Evolutionary conservation across 2,329 filamentous ascomycete genomes (phyloP), one percentile per base, ranked within the genome.

Genomic region (Ophiocordyceps camponoti-leonardi): DNA sequence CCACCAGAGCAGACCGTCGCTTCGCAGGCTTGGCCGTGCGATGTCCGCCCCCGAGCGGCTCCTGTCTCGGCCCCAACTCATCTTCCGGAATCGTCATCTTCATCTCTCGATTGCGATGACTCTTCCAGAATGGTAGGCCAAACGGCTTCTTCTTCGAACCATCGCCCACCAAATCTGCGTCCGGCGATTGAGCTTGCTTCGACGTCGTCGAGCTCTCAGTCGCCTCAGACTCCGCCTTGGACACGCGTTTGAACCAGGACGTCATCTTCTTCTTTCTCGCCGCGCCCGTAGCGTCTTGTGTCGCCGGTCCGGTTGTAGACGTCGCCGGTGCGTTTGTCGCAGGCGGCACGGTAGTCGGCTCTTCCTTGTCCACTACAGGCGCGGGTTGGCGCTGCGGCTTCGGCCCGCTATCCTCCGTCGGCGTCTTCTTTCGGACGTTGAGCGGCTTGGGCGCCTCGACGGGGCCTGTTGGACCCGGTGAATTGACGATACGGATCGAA

Each of bases 401-500:
- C 16, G 48, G 51, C 19, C 48, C 53, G 35, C 53, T 41, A 31
- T 54, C 51, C 33, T 52, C 54, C 13, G 54, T 51, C 13, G 49
- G 47, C 8, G 52, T 44, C 50, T 65, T 66, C 53, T 67, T 71
- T 43, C 62, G 62, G 18, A 67, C 57, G 35, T 67, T 66, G 42
- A 67, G 60, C 26, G 64, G 63, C 42, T 59, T 56, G 0, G 67
- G 64, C 2, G 57, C 53, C 28, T 60, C 55, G 1, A 62, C 55
- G 3, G 59, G 57, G 42, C 55, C 60, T n/a, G 53, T 50, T 3
- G 56, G 57, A 2, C 62, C 62, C 4, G 70, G 67, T 3, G 72
- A 72, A 47, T 68, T 60, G n/a, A 77, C 73, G 6, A 77, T 57
- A 6, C 72, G 69, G 52, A 77, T 77, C 1, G 71, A 75, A 44